phyloP scores from a whole-genome alignment of 2,329 filamentous ascomycete genomes.

The Aspergillus uvarum region DNA sequence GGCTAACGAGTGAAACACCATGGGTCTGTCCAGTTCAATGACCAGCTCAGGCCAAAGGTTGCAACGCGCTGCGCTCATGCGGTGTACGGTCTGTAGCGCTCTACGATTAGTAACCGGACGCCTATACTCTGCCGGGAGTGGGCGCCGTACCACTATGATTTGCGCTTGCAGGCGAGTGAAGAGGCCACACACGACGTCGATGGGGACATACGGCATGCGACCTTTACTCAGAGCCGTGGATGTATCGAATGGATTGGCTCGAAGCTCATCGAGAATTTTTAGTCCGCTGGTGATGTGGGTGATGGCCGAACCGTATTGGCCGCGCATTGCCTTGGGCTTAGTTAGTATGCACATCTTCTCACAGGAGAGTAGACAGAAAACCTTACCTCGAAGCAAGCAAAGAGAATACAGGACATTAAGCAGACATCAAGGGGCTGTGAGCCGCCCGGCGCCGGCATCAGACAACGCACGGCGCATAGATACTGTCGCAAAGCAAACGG shows the following conservation, averaged over 20 bases:
- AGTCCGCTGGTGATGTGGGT: conserved; percentile 1
- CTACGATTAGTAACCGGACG: neutral
- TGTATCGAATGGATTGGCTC: neutral
- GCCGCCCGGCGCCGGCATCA: neutral
- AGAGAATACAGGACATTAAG: neutral
- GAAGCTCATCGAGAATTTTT: neutral
- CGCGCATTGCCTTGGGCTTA: neutral
- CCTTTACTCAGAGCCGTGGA: neutral
- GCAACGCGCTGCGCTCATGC: neutral
- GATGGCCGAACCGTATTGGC: neutral
- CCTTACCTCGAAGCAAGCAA: neutral
- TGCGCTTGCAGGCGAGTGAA: neutral
- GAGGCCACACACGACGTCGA: neutral
- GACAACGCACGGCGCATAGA: neutral
- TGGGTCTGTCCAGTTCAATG: neutral
- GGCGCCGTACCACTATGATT: neutral
- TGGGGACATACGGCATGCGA: neutral
- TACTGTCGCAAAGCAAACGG: neutral
- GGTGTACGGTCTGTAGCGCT: neutral
- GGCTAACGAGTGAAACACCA: neutral
- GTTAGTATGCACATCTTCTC: neutral
- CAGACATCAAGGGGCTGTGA: neutral
- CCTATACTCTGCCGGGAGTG: neutral
- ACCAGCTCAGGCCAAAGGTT: neutral
- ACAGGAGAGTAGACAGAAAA: neutral